Conservation (phyloP, 352 stramenopile species). For the Phytophthora multivora region DNA sequence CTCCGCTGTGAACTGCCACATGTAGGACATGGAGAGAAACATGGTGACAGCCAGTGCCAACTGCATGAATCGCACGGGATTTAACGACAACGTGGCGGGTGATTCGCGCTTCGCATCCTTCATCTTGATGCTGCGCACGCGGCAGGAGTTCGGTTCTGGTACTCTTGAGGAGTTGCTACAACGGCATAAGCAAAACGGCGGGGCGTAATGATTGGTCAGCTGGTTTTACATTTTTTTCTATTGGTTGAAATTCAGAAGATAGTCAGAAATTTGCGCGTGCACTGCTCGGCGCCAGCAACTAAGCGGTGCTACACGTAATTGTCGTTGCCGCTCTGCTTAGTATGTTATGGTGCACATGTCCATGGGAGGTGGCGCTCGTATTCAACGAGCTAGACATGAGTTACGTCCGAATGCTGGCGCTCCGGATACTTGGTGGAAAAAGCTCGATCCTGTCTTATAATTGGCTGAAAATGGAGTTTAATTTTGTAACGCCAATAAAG, state of each 20-base stretch:
- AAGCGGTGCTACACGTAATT: not conserved
- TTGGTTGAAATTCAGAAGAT: constrained; percentile 16
- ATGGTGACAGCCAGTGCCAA: constrained; percentile 57
- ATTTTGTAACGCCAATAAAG: constrained; percentile 23
- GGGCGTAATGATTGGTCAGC: constrained; percentile 6
- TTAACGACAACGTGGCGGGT: constrained; percentile 24
- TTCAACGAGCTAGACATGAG: not conserved
- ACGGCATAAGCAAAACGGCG: not conserved
- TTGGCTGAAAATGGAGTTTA: constrained; percentile 24
- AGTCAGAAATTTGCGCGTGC: constrained; percentile 12
- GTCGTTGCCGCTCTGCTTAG: not conserved
- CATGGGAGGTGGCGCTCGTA: not conserved
- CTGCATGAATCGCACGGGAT: constrained; percentile 77
- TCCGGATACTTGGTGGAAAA: constrained; percentile 22
- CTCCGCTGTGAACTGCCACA: constrained; percentile 66
- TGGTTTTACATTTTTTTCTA: not conserved
- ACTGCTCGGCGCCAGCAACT: not conserved
- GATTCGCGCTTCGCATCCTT: constrained; percentile 15
- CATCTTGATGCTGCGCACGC: constrained; percentile 16
- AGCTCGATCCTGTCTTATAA: not conserved
- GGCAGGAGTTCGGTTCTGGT: constrained; percentile 7
- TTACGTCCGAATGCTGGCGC: not conserved
- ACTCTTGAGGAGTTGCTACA: constrained; percentile 12
- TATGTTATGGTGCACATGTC: not conserved
- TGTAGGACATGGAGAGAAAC: constrained; percentile 71